Evolutionary conservation across 2,329 filamentous ascomycete genomes (phyloP).

Genomic region (Hymenotorrendiella dingleyae): DNA sequence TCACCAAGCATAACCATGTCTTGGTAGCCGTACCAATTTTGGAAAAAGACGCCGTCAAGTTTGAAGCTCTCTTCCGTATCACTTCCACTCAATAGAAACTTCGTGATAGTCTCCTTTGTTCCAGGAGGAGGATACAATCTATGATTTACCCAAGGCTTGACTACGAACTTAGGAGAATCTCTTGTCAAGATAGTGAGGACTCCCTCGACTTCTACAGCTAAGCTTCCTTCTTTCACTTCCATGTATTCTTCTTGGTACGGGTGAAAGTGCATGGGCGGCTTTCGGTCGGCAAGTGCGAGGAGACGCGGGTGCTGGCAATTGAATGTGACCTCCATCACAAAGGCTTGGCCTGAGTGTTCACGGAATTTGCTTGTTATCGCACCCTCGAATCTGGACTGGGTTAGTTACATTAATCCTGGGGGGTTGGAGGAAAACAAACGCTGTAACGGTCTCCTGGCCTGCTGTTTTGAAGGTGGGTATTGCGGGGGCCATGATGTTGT

Average conservation of each 20-base stretch:
- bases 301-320: not conserved
- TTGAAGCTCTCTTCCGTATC: slow-evolving; percentile 26
- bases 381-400: not conserved
- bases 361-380: not conserved
- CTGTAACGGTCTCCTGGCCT: not conserved
- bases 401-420: not conserved
- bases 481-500: not conserved
- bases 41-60: slow-evolving; percentile 32
- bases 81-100: slow-evolving; percentile 21
- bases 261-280: slow-evolving; percentile 30
- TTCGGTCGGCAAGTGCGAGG: not conserved
- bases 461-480: not conserved
- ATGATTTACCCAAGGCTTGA: slow-evolving; percentile 23
- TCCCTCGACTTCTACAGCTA: slow-evolving; percentile 29
- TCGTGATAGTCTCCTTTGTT: slow-evolving; percentile 15
- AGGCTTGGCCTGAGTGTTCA: not conserved
- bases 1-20: not conserved
- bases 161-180: slow-evolving; percentile 28
- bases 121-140: slow-evolving; percentile 23
- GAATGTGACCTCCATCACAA: not conserved
- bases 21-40: slow-evolving; percentile 33
- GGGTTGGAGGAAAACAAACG: not conserved
- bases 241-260: slow-evolving; percentile 31
- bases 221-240: slow-evolving; percentile 24
- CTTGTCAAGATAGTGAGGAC: slow-evolving; percentile 17